A percentile compares a stretch with the other conserved stretches of the same genome.
Conservation (phyloP, 345 rosid species). For the Salix exigua region DNA sequence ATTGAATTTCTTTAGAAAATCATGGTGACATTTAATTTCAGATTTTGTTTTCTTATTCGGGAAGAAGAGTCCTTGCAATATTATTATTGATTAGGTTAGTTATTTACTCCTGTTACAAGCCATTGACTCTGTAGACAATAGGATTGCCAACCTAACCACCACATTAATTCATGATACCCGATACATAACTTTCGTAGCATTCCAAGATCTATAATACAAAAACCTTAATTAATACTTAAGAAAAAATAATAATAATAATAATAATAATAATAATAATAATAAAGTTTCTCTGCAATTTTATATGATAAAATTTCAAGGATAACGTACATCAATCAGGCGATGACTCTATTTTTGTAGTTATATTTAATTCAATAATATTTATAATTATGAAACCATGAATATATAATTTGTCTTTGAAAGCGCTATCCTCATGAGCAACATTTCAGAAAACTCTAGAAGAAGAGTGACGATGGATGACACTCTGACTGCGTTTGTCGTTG, state of each 20-base stretch:
- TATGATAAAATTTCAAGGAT: not conserved
- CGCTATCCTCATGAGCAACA: not conserved
- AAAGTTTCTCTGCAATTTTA: not conserved
- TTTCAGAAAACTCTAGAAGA: not conserved
- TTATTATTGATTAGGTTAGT: not conserved
- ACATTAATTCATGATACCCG: not conserved
- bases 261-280: not conserved
- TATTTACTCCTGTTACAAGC: constrained; percentile 1
- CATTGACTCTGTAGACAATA: not conserved
- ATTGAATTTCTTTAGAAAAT: not conserved
- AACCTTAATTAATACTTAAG: not conserved
- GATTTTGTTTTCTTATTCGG: not conserved
- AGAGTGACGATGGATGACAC: not conserved
- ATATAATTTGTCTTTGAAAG: not conserved
- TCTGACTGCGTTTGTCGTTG: no score
- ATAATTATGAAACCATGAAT: not conserved
- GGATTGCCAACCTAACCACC: not conserved
- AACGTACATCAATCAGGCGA: not conserved
- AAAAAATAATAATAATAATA: no score
- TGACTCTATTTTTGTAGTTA: not conserved
- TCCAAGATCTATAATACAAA: not conserved
- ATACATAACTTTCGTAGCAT: not conserved
- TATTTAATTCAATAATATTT: not conserved
- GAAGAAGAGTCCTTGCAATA: not conserved
- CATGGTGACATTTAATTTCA: not conserved